Conservation (phyloP, 2,329 filamentous ascomycete genomes). For the Cladophialophora yegresii region DNA sequence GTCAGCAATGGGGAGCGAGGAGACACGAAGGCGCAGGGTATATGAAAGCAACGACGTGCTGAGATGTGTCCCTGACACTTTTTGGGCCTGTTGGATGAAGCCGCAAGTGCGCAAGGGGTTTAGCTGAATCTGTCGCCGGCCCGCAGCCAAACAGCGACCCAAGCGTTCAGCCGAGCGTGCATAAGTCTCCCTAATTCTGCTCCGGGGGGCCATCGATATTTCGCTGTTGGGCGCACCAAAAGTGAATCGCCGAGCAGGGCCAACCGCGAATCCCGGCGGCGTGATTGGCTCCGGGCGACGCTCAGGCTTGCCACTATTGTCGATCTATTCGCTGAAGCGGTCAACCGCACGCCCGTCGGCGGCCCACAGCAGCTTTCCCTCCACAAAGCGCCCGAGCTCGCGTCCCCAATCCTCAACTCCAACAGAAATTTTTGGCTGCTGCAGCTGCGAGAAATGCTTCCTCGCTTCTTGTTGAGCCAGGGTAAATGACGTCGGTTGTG, state of each 20-base stretch:
- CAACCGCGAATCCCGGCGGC: slow-evolving; percentile 15
- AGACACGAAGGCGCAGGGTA: slow-evolving; percentile 23
- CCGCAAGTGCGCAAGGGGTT: slow-evolving; percentile 13
- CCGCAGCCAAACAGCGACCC: slow-evolving; percentile 16
- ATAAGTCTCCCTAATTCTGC: neutral
- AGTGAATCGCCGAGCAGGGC: slow-evolving; percentile 19
- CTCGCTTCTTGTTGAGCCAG: slow-evolving; percentile 22
- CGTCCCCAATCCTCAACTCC: slow-evolving; percentile 24
- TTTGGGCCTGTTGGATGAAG: slow-evolving; percentile 25
- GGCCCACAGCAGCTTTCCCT: slow-evolving; percentile 19
- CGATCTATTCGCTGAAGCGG: slow-evolving; percentile 28
- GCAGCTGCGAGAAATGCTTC: slow-evolving; percentile 6
- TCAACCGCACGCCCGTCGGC: slow-evolving; percentile 15
- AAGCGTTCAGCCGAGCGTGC: slow-evolving; percentile 5
- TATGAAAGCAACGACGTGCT: slow-evolving; percentile 19
- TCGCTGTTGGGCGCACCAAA: slow-evolving; percentile 27
- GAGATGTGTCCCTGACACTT: slow-evolving; percentile 21
- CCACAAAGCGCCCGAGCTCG: slow-evolving; percentile 14
- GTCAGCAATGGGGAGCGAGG: slow-evolving; percentile 20
- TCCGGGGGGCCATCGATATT: slow-evolving; percentile 10
- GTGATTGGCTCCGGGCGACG: slow-evolving; percentile 14
- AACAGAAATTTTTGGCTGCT: slow-evolving; percentile 21
- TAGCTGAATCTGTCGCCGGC: slow-evolving; percentile 17
- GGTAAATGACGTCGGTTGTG: slow-evolving; percentile 19
- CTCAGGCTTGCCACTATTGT: slow-evolving; percentile 24